A percentile compares a stretch with the other conserved stretches of the same genome.
Evolutionary conservation across 148 eudicot genomes (phyloP).

Genomic region (Camellia japonica): DNA sequence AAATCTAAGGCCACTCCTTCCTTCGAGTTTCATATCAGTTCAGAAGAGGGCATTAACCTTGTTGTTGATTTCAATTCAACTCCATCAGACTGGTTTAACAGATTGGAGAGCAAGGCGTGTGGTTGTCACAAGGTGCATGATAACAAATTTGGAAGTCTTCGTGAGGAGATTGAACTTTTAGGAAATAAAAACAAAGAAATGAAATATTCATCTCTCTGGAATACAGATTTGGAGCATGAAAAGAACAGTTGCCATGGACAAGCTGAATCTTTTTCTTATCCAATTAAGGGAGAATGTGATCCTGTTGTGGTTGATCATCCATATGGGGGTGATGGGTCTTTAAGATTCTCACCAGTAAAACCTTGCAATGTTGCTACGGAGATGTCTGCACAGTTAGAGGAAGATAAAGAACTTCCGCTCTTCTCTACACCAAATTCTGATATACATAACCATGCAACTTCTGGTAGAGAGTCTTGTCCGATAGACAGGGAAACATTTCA

Average conservation of each 20-base stretch:
- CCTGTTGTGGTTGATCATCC: constrained; percentile 17
- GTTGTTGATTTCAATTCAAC: constrained; percentile 53
- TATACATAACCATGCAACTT: constrained; percentile 12
- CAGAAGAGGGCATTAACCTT: constrained; percentile 50
- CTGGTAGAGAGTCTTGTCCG: constrained; percentile 18
- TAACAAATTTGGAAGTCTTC: constrained; percentile 32
- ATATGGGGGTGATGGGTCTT: constrained; percentile 22
- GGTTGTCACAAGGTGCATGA: constrained; percentile 18
- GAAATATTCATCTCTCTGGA: constrained; percentile 17
- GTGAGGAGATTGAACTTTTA: constrained; percentile 29
- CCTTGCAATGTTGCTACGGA: constrained; percentile 7
- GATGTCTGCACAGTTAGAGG: constrained; percentile 14
- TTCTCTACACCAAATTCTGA: constrained; percentile 24
- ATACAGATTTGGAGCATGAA: constrained; percentile 23
- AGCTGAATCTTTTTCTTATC: constrained; percentile 25
- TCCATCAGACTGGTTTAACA: constrained; percentile 41
- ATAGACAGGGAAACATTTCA: constrained; percentile 20
- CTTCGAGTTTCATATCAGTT: constrained; percentile 38
- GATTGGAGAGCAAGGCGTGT: constrained; percentile 32
- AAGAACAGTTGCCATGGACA: constrained; percentile 17
- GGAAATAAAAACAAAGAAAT: constrained; percentile 19
- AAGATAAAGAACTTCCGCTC: constrained; percentile 11
- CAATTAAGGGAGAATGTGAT: constrained; percentile 16
- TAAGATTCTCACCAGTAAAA: constrained; percentile 7
- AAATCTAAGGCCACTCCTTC: constrained; percentile 26